Percentiles rank a stretch among this genome's conserved stretches.
Evolutionary conservation across 1,284 basidiomycete species (phyloP).

Genomic region (Ceratobasidium sp.): DNA sequence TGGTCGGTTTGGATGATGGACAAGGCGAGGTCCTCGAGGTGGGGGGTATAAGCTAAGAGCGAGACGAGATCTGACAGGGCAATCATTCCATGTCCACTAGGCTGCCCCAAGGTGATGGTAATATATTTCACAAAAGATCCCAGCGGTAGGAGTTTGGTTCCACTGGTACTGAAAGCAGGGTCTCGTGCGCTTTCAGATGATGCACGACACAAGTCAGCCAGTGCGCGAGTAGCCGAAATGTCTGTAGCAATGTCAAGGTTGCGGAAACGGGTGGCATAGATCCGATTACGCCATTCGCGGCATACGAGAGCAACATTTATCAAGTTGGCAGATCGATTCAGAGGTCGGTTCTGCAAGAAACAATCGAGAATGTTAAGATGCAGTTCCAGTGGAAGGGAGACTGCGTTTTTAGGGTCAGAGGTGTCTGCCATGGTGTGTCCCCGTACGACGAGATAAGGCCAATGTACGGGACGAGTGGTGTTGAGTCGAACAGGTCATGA

Average conservation of each 20-base stretch:
- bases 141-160: background rate
- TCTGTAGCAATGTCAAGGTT: constrained; percentile 25
- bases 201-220: constrained; percentile 2
- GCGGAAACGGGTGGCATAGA: background rate
- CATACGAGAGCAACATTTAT: constrained; percentile 24
- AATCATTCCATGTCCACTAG: constrained; percentile 25
- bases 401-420: background rate
- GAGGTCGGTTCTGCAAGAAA: background rate
- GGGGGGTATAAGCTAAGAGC: background rate
- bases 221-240: background rate
- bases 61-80: background rate
- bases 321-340: background rate
- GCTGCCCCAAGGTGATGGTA: constrained; percentile 11
- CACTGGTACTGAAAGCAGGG: background rate
- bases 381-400: constrained; percentile 5
- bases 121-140: constrained; percentile 30
- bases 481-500: background rate
- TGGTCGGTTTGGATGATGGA: constrained; percentile 19
- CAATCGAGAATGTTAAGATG: background rate
- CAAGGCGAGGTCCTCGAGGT: constrained; percentile 22
- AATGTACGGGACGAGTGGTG: background rate
- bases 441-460: background rate
- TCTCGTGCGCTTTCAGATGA: background rate
- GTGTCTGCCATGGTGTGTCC: background rate
- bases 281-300: constrained; percentile 22